A percentile compares a stretch with the other conserved stretches of the same genome.
Conservation (phyloP, 2,329 filamentous ascomycete genomes). For the Hypoxylon sp. region DNA sequence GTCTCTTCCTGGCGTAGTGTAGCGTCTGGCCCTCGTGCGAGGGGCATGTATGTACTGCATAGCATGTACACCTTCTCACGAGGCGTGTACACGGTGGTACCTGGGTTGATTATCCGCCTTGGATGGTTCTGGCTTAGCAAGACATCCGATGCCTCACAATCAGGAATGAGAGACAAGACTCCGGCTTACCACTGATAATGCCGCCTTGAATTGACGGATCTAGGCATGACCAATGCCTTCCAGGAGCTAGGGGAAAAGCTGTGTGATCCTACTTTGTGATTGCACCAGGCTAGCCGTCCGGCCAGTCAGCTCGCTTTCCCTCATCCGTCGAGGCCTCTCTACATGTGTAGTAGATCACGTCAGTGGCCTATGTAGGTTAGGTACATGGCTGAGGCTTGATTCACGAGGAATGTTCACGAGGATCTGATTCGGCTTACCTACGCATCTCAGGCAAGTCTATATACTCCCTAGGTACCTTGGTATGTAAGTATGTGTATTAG, state of each 20-base stretch:
- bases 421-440: too few species aligned
- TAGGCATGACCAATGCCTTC: slow-evolving; percentile 28
- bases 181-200: slow-evolving; percentile 38
- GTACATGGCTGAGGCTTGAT: background rate
- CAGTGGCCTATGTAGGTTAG: too few species aligned
- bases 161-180: slow-evolving; percentile 38
- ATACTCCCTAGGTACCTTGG: too few species aligned
- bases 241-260: slow-evolving; percentile 12
- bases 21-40: slow-evolving; percentile 35
- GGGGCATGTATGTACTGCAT: too few species aligned
- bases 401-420: slow-evolving; percentile 9
- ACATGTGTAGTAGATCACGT: slow-evolving; percentile 15
- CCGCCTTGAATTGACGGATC: slow-evolving; percentile 33
- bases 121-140: slow-evolving; percentile 36
- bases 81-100: slow-evolving; percentile 28
- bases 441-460: too few species aligned
- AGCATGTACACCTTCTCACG: slow-evolving; percentile 17
- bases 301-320: slow-evolving; percentile 11
- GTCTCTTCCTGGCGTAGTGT: slow-evolving; percentile 37
- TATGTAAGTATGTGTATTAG: too few species aligned
- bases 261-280: slow-evolving; percentile 28
- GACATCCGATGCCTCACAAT: slow-evolving; percentile 41
- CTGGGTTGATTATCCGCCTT: slow-evolving; percentile 24
- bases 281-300: slow-evolving; percentile 17
- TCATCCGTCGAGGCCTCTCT: slow-evolving; percentile 5